Evolutionary conservation across 1,284 basidiomycete genomes (phyloP).

Genomic region (Moesziomyces sp.): DNA sequence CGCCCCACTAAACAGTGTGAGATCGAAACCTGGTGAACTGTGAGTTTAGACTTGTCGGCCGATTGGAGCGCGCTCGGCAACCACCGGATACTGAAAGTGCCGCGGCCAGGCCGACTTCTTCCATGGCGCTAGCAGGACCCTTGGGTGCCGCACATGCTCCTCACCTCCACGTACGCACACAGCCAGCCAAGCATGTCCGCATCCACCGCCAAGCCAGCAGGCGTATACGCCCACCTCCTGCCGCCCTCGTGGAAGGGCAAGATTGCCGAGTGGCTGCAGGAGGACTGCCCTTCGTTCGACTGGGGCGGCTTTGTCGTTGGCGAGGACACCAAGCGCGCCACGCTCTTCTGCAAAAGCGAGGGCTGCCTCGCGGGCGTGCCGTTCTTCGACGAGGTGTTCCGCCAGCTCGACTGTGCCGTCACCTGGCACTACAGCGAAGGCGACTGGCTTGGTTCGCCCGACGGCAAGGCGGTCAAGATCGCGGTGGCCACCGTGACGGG

Average conservation of each 20-base stretch:
- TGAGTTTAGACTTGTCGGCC: too few species aligned
- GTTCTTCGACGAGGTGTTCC: slow-evolving; percentile 94
- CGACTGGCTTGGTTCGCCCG: slow-evolving; percentile 70
- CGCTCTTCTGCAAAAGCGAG: slow-evolving; percentile 83
- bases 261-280: slow-evolving; percentile 84
- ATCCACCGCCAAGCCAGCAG: slow-evolving; percentile 6
- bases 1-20: too few species aligned
- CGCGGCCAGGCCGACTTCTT: too few species aligned
- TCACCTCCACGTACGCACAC: too few species aligned
- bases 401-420: slow-evolving; percentile 88
- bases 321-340: slow-evolving; percentile 84
- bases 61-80: neutral
- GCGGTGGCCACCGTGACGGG: slow-evolving; percentile 88
- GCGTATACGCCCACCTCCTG: slow-evolving; percentile 52
- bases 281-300: slow-evolving; percentile 96
- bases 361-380: slow-evolving; percentile 94
- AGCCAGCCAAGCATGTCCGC: slow-evolving; percentile 13
- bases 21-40: too few species aligned
- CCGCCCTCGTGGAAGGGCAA: slow-evolving; percentile 73
- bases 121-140: too few species aligned
- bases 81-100: neutral
- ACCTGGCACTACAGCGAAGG: slow-evolving; percentile 93
- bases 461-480: slow-evolving; percentile 72
- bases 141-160: too few species aligned
- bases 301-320: slow-evolving; percentile 98